phyloP scores from a whole-genome alignment of 805 yeast species.

The Candida pini region DNA sequence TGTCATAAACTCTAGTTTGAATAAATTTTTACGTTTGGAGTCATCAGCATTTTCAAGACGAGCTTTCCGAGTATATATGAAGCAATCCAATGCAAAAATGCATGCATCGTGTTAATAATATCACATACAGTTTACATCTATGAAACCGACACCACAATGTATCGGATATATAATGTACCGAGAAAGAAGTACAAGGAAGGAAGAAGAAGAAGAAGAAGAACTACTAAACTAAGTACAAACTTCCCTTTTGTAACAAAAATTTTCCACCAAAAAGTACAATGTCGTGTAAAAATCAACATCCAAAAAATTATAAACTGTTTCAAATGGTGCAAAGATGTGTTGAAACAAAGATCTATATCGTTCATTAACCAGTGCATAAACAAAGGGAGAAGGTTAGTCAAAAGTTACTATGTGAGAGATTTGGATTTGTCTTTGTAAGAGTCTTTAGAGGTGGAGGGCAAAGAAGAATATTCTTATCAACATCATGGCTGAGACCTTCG shows the following conservation, averaged over 20 bases:
- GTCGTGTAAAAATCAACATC: too few species aligned
- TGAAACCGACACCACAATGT: too few species aligned
- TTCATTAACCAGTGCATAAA: too few species aligned
- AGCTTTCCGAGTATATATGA: too few species aligned
- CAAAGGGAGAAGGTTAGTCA: not conserved
- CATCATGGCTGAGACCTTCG: not conserved
- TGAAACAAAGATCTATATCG: too few species aligned
- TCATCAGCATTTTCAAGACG: slow-evolving; percentile 35
- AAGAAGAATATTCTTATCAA: not conserved
- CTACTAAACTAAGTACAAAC: not conserved
- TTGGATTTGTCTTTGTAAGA: too few species aligned
- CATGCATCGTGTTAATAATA: too few species aligned
- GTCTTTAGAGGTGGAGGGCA: too few species aligned
- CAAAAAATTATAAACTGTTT: too few species aligned
- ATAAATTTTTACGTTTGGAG: slow-evolving; percentile 34
- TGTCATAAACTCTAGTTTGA: slow-evolving; percentile 70
- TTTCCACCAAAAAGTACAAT: not conserved
- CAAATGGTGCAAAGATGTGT: too few species aligned
- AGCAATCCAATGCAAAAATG: too few species aligned
- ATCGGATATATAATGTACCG: not conserved
- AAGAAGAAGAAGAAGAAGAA: not conserved
- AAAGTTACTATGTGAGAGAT: too few species aligned
- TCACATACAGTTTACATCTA: not conserved
- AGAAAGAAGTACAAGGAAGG: not conserved
- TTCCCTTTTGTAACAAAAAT: not conserved